Conservation (phyloP, 2,329 filamentous ascomycete genomes). For the Fusarium sp. region DNA sequence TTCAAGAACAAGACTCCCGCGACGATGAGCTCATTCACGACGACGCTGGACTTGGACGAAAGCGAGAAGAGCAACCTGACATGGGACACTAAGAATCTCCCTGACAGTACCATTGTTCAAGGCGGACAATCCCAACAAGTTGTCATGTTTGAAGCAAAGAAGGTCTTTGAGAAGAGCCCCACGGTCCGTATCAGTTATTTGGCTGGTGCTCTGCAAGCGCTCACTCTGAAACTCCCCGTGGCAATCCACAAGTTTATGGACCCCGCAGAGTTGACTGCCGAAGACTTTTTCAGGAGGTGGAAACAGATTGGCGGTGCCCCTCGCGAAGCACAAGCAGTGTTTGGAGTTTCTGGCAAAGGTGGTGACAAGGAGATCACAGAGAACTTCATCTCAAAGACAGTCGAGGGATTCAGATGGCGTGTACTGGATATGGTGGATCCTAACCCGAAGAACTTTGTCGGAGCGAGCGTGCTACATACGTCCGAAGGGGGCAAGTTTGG, state of each 20-base stretch:
- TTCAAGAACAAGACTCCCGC: slow-evolving; percentile 95
- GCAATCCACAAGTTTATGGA: slow-evolving; percentile 98
- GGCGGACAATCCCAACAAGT: slow-evolving; percentile 91
- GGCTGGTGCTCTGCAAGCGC: slow-evolving; percentile 90
- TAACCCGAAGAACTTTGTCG: slow-evolving; percentile 94
- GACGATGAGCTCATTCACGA: slow-evolving; percentile 91
- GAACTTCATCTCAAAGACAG: slow-evolving; percentile 78
- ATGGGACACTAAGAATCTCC: slow-evolving; percentile 89
- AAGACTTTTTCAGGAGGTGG: slow-evolving; percentile 99
- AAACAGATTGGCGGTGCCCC: slow-evolving; percentile 95
- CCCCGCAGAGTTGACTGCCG: slow-evolving; percentile 84
- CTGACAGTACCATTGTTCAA: slow-evolving; percentile 84
- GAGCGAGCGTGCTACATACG: slow-evolving; percentile 88
- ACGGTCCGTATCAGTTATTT: slow-evolving; percentile 96
- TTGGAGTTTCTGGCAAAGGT: slow-evolving; percentile 73
- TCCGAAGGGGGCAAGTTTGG: slow-evolving; percentile 91
- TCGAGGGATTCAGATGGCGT: slow-evolving; percentile 92
- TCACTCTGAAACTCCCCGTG: slow-evolving; percentile 92
- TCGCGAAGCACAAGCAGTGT: slow-evolving; percentile 90
- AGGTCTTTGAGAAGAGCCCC: slow-evolving; percentile 85
- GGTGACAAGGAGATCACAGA: slow-evolving; percentile 76
- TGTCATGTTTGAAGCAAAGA: slow-evolving; percentile 91
- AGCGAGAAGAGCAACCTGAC: slow-evolving; percentile 78
- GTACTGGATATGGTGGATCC: slow-evolving; percentile 89
- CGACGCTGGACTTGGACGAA: slow-evolving; percentile 87